Conservation (phyloP, 192 early-diverging fungal genomes). For the Paraglomus brasilianum region DNA sequence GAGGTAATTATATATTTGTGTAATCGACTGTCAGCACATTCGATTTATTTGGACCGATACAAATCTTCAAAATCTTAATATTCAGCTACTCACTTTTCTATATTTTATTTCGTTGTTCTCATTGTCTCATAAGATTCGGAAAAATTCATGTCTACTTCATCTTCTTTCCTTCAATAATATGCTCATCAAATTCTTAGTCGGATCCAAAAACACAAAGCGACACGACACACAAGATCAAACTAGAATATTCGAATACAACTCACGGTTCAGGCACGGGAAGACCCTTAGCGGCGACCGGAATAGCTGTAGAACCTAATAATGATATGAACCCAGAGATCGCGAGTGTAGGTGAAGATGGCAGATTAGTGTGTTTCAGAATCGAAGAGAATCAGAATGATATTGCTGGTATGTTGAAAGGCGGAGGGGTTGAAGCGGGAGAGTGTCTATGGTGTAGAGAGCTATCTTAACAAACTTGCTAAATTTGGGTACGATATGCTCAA, state of each 20-base stretch:
- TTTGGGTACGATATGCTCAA: no score
- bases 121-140: neutral
- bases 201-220: no score
- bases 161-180: no score
- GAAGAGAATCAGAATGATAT: neutral
- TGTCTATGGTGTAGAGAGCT: no score
- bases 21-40: neutral
- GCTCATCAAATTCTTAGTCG: no score
- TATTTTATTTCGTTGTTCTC: no score
- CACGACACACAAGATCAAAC: no score
- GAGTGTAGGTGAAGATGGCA: constrained; percentile 32
- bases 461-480: no score
- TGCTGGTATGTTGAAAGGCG: no score
- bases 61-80: neutral
- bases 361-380: constrained; percentile 24
- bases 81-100: neutral
- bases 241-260: constrained; percentile 1
- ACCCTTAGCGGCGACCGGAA: constrained; percentile 11
- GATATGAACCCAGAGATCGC: constrained; percentile 21
- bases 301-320: constrained; percentile 25
- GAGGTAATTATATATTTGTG: constrained; percentile 16
- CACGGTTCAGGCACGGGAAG: neutral
- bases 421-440: no score
- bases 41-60: neutral
- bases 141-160: neutral